These are phyloP conservation scores for Colletotrichum gloeosporioides DNA, from an alignment of 2,329 filamentous ascomycete genomes.

Conservation along the genomic window DNA sequence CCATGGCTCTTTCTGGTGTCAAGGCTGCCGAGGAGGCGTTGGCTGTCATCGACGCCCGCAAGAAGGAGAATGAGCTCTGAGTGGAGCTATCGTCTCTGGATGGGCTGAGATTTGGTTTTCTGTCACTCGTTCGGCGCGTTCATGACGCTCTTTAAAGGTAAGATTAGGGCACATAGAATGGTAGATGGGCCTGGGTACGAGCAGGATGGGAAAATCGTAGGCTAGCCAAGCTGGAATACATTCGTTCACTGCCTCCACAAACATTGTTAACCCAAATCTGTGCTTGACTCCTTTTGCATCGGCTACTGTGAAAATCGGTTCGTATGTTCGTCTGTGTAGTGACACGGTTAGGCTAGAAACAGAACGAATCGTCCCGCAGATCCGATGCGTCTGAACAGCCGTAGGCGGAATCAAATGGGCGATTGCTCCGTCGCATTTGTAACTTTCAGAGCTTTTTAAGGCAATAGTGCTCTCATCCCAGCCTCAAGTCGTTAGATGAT, in stretches of 20 bases:
- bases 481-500: background rate
- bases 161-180: background rate
- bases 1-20: conserved; percentile 86
- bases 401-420: background rate
- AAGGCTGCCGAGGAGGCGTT: conserved; percentile 91
- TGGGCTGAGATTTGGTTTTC: background rate
- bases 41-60: conserved; percentile 76
- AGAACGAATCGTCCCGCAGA: background rate
- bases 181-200: background rate
- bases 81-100: background rate
- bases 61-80: conserved; percentile 75
- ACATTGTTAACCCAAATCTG: background rate
- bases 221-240: background rate
- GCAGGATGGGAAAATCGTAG: background rate
- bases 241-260: background rate
- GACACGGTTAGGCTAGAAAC: background rate
- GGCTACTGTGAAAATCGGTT: background rate
- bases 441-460: background rate
- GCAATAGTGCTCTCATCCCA: background rate
- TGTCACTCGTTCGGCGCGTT: background rate
- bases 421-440: background rate
- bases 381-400: background rate
- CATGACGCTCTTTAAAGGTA: background rate
- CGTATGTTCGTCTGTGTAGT: background rate
- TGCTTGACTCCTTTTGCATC: background rate